Conservation (phyloP, 495 filamentous ascomycete genomes). For the Trypethelium eluteriae region DNA sequence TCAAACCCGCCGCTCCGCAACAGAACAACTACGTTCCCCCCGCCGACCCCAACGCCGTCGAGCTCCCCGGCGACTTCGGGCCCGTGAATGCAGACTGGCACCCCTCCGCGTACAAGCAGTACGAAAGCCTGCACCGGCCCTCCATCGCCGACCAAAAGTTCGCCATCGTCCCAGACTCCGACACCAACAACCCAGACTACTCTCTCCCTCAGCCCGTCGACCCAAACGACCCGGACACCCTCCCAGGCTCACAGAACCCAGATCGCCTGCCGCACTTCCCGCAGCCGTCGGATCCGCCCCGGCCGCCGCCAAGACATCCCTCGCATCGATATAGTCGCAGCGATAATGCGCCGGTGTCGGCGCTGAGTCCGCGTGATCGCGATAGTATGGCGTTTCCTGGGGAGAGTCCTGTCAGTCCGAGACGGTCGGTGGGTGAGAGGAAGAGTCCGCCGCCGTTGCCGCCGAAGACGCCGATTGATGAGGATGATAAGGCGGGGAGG, state of each 20-base stretch:
- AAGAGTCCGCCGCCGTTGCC: conserved; percentile 64
- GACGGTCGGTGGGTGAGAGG: neutral
- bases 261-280: conserved; percentile 5
- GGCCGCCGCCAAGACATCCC: conserved; percentile 22
- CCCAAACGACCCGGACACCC: conserved; percentile 9
- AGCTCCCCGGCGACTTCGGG: conserved; percentile 53
- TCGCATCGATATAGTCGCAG: conserved; percentile 39
- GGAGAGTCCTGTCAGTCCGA: neutral
- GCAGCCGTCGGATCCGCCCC: conserved; percentile 8
- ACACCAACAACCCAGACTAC: conserved; percentile 25
- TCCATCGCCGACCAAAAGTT: conserved; percentile 51
- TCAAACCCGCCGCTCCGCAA: conserved; percentile 12
- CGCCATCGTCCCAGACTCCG: conserved; percentile 50
- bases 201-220: conserved; percentile 12
- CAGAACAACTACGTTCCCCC: conserved; percentile 20
- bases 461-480: conserved; percentile 68
- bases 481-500: conserved; percentile 1
- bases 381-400: neutral
- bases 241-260: conserved; percentile 2
- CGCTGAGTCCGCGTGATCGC: conserved; percentile 15
- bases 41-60: conserved; percentile 48
- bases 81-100: conserved; percentile 34
- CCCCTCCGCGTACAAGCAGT: conserved; percentile 27
- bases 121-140: conserved; percentile 27
- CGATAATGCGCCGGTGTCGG: conserved; percentile 34